Conservation (phyloP, 2,329 filamentous ascomycete genomes). For the Colletotrichum limetticola region DNA sequence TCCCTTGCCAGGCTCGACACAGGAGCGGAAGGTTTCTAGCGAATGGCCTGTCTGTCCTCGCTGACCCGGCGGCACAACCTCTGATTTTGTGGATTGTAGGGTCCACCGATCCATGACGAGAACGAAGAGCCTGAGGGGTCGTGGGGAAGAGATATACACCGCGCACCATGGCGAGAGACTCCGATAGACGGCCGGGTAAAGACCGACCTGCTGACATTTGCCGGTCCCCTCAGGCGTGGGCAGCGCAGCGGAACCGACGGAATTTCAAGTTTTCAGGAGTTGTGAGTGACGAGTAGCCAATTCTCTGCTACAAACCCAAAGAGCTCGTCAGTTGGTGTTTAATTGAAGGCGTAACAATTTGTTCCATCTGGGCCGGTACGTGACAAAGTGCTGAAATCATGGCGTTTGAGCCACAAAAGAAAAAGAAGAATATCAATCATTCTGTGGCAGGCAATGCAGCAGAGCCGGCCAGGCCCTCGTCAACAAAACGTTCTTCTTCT, state of each 20-base stretch:
- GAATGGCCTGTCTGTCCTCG: background rate
- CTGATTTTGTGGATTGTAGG: conserved; percentile 11
- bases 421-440: background rate
- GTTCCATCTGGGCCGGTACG: background rate
- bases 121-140: conserved; percentile 8
- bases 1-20: background rate
- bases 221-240: background rate
- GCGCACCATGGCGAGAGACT: background rate
- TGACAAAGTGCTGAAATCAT: background rate
- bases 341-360: background rate
- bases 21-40: background rate
- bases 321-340: background rate
- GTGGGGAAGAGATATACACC: background rate
- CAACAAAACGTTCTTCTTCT: background rate
- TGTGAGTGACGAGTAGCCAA: background rate
- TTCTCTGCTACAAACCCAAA: background rate
- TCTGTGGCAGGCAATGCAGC: background rate
- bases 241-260: background rate
- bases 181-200: conserved; percentile 27
- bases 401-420: background rate
- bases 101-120: conserved; percentile 13
- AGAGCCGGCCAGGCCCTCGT: background rate
- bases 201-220: background rate
- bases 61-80: conserved; percentile 13
- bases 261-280: background rate